Evolutionary conservation across 345 rosid species (phyloP).

Genomic region (Gossypium rotundifolium): DNA sequence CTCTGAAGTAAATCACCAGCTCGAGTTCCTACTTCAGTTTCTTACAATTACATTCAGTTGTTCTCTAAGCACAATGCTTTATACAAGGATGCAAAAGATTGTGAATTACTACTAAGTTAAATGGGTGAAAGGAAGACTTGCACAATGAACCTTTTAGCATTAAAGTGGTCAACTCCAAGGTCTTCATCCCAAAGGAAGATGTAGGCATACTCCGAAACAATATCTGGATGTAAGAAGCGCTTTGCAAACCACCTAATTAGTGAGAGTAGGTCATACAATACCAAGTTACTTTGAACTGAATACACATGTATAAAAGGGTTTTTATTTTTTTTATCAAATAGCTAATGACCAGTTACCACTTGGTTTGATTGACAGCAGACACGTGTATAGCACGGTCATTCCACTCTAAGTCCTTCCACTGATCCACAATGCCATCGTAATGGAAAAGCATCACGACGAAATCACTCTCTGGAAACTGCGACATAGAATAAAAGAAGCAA

Average conservation of each 20-base stretch:
- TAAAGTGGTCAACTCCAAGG: conserved; percentile 43
- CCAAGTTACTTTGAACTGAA: not conserved
- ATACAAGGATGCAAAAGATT: not conserved
- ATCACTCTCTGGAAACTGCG: conserved; percentile 52
- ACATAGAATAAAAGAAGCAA: conserved; percentile 1
- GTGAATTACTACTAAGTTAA: not conserved
- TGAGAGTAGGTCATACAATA: not conserved
- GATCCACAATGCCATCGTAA: conserved; percentile 65
- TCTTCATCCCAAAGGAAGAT: conserved; percentile 72
- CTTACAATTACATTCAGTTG: not conserved
- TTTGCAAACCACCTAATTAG: conserved; percentile 82
- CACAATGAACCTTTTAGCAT: conserved; percentile 38
- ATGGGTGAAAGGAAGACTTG: not conserved
- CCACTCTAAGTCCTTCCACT: conserved; percentile 70
- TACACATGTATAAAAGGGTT: not conserved
- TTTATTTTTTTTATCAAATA: not conserved
- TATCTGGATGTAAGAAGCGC: conserved; percentile 66
- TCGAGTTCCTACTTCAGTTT: not conserved
- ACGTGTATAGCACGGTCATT: conserved; percentile 55
- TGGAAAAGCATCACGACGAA: conserved; percentile 76
- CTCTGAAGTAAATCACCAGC: not conserved
- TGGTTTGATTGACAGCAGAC: conserved; percentile 68
- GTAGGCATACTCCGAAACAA: conserved; percentile 39
- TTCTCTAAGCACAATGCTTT: not conserved
- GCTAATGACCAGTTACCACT: conserved; percentile 43